phyloP scores from a whole-genome alignment of 805 yeast genomes.

The Candida awuae region DNA sequence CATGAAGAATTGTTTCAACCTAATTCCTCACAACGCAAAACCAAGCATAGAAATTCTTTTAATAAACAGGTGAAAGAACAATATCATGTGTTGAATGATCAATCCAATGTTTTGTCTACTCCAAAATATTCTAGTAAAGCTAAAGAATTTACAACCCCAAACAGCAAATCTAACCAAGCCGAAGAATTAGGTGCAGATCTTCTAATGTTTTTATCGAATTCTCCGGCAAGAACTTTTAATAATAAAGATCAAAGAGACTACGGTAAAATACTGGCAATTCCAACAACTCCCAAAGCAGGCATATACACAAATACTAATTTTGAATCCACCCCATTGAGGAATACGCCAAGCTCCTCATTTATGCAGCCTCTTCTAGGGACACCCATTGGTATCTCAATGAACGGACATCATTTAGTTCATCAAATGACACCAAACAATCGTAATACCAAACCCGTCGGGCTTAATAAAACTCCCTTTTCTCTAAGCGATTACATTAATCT shows the following conservation, averaged over 20 bases:
- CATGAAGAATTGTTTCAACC: constrained; percentile 3
- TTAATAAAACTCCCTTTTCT: constrained; percentile 56
- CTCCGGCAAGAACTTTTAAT: constrained; percentile 40
- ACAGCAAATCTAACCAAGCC: constrained; percentile 7
- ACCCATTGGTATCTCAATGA: constrained; percentile 10
- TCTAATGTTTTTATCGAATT: constrained; percentile 72
- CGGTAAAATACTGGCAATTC: constrained; percentile 12
- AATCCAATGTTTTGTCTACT: constrained; percentile 25
- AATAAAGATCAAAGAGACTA: constrained; percentile 2
- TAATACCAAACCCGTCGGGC: constrained; percentile 7
- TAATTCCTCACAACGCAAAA: background rate
- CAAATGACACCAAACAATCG: background rate
- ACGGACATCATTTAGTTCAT: background rate
- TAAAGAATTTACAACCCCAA: constrained; percentile 26
- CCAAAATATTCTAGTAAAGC: constrained; percentile 21
- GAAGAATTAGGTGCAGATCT: constrained; percentile 70
- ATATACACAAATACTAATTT: constrained; percentile 16
- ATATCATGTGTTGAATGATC: constrained; percentile 9
- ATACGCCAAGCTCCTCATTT: constrained; percentile 12
- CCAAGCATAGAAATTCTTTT: background rate
- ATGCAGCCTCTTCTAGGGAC: constrained; percentile 14
- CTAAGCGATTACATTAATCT: constrained; percentile 78
- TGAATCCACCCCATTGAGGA: constrained; percentile 24
- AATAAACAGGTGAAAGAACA: background rate
- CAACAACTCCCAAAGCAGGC: constrained; percentile 25